Conservation (phyloP, 108 stramenopile species). For the Mediolabrus comicus region DNA sequence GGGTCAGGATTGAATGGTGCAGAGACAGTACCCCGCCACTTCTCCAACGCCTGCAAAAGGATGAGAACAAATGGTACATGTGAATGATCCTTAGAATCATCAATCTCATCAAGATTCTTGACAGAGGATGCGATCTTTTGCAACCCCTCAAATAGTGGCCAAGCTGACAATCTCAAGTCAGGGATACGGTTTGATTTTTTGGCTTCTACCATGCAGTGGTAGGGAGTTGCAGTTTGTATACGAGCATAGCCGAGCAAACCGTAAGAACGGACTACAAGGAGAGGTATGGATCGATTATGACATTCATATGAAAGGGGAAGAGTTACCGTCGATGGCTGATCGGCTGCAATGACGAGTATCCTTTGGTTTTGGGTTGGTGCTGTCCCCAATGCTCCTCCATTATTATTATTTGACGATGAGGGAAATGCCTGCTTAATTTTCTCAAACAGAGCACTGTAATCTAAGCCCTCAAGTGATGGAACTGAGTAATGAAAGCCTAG, state of each 20-base stretch:
- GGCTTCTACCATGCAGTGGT: conserved; percentile 64
- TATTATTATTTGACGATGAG: background rate
- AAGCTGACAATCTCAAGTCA: conserved; percentile 72
- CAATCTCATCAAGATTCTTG: conserved; percentile 33
- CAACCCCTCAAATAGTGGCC: conserved; percentile 56
- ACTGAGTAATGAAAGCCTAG: conserved; percentile 50
- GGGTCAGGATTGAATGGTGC: conserved; percentile 9
- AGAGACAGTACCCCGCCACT: conserved; percentile 46
- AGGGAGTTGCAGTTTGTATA: conserved; percentile 58
- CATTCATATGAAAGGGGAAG: conserved; percentile 62
- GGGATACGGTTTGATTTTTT: conserved; percentile 63
- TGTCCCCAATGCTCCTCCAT: background rate
- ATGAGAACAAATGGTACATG: conserved; percentile 90
- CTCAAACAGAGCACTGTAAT: conserved; percentile 32
- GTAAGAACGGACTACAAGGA: conserved; percentile 80
- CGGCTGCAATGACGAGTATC: conserved; percentile 85
- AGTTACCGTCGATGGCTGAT: conserved; percentile 69
- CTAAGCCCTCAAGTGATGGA: conserved; percentile 30
- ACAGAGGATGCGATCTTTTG: conserved; percentile 30
- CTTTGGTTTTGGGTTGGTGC: conserved; percentile 2
- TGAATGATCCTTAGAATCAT: conserved; percentile 63
- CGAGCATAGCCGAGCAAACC: conserved; percentile 90
- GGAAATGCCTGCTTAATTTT: conserved; percentile 7
- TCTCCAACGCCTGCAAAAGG: conserved; percentile 52
- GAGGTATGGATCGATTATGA: conserved; percentile 49